A percentile compares a stretch with the other conserved stretches of the same genome.
Conservation (phyloP, 352 stramenopile genomes). For the Phytophthora sp. region DNA sequence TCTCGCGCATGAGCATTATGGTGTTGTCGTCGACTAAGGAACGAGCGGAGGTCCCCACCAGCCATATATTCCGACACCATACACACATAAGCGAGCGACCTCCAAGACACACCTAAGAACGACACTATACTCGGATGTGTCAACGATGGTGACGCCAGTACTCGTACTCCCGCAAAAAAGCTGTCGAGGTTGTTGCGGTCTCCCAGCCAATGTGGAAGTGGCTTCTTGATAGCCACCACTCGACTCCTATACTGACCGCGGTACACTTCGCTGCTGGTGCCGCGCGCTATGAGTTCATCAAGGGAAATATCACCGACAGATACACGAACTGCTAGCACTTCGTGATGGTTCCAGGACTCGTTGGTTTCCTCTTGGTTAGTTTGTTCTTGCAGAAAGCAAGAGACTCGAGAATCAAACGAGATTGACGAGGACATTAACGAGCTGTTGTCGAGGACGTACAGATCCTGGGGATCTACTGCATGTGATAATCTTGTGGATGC, state of each 20-base stretch:
- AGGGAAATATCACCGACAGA: slow-evolving; percentile 33
- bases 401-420: slow-evolving; percentile 28
- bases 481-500: slow-evolving; percentile 13
- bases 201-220: slow-evolving; percentile 53
- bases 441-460: slow-evolving; percentile 28
- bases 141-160: slow-evolving; percentile 46
- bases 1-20: slow-evolving; percentile 17
- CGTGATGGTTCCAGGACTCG: slow-evolving; percentile 36
- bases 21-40: slow-evolving; percentile 44
- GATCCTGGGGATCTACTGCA: slow-evolving; percentile 10
- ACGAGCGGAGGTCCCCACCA: slow-evolving; percentile 49
- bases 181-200: slow-evolving; percentile 43
- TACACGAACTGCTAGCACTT: slow-evolving; percentile 29
- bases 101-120: slow-evolving; percentile 61
- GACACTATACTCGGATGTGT: slow-evolving; percentile 52
- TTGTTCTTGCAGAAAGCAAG: slow-evolving; percentile 19
- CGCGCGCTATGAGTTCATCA: slow-evolving; percentile 35
- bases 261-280: slow-evolving; percentile 68
- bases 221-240: slow-evolving; percentile 64
- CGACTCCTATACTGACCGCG: slow-evolving; percentile 44
- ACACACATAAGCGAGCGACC: slow-evolving; percentile 52
- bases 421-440: slow-evolving; percentile 26
- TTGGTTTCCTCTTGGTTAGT: not conserved
- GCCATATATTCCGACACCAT: slow-evolving; percentile 68
- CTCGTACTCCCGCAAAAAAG: slow-evolving; percentile 54